Conservation (phyloP, 805 yeast species). For the Candida boleticola region DNA sequence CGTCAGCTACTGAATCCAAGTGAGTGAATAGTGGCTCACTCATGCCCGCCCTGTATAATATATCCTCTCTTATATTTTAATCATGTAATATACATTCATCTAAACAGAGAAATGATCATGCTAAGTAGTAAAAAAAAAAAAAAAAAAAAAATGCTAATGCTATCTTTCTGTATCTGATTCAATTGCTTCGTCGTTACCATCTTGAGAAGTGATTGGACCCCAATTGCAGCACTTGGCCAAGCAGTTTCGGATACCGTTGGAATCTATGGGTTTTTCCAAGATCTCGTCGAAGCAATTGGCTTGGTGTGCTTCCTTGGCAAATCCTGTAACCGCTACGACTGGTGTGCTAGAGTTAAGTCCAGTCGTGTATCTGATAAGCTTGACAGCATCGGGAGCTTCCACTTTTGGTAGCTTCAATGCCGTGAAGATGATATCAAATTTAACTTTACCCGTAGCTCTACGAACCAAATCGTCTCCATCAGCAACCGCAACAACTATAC, state of each 20-base stretch:
- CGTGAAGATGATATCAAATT: constrained; percentile 79
- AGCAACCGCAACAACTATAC: constrained; percentile 73
- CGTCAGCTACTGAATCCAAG: too few species aligned
- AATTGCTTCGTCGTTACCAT: constrained; percentile 22
- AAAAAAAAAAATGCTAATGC: not conserved
- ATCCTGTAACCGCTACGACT: constrained; percentile 71
- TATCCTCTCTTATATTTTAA: too few species aligned
- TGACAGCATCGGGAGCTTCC: constrained; percentile 73
- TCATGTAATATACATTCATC: not conserved
- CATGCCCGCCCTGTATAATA: too few species aligned
- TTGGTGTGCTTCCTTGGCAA: constrained; percentile 60
- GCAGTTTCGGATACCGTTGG: constrained; percentile 19
- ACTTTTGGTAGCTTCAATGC: constrained; percentile 67
- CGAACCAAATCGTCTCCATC: constrained; percentile 83
- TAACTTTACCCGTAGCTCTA: constrained; percentile 77
- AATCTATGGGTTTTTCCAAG: constrained; percentile 65
- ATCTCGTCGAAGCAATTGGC: constrained; percentile 62
- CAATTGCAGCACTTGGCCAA: constrained; percentile 15
- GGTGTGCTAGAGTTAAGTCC: constrained; percentile 79
- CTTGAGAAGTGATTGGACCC: constrained; percentile 4
- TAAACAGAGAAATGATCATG: not conserved
- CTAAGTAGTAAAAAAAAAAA: not conserved
- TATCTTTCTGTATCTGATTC: constrained; percentile 23
- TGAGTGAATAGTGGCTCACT: too few species aligned
- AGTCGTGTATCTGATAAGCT: constrained; percentile 69